Evolutionary conservation across 2,329 filamentous ascomycete genomes (phyloP), one percentile per base, ranked within the genome.

Genomic region (Immersiporthe knoxdaviesiana): DNA sequence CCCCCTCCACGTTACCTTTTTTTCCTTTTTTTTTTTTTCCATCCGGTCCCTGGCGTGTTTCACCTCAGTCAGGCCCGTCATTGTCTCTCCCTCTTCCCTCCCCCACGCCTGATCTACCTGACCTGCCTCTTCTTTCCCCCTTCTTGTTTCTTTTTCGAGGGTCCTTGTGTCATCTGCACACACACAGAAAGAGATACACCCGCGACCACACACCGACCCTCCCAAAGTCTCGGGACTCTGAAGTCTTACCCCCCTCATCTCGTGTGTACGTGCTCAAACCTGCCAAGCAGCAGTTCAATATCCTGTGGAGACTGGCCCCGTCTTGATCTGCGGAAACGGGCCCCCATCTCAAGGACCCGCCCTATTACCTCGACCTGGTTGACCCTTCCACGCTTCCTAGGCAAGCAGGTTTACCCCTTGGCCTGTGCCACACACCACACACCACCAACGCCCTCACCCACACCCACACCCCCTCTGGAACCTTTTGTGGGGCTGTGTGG

Each of bases 371-470:
- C 35, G 37, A 37, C 50, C 24, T 65, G 16, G 18, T 14, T 7
- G 27, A 24, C 32, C 47, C 32, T 12, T 65, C 7, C 54, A 35
- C 4, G n/a, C n/a, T n/a, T n/a, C n/a, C n/a, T n/a, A 35, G 35
- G 35, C 35, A 35, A 35, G 35, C 65, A 56, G 50, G 65, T 50
- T 60, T 60, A 61, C 65, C 65, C 65, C 65, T 66, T 66, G 65
- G 65, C 65, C 65, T 66, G 65, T 66, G 65, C 65, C 56, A 61
- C 37, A 21, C 56, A 52, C 62, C 63, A 32, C n/a, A n/a, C n/a
- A n/a, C n/a, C n/a, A n/a, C n/a, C n/a, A n/a, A n/a, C n/a, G n/a
- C n/a, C n/a, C n/a, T n/a, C n/a, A n/a, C n/a, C n/a, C n/a, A n/a
- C 47, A 50, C 32, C 32, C 47, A 56, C 32, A 65, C 27, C 37